These are phyloP conservation scores for Wickerhamomyces ciferrii DNA, from an alignment of 805 yeast genomes.

Conservation along the genomic window DNA sequence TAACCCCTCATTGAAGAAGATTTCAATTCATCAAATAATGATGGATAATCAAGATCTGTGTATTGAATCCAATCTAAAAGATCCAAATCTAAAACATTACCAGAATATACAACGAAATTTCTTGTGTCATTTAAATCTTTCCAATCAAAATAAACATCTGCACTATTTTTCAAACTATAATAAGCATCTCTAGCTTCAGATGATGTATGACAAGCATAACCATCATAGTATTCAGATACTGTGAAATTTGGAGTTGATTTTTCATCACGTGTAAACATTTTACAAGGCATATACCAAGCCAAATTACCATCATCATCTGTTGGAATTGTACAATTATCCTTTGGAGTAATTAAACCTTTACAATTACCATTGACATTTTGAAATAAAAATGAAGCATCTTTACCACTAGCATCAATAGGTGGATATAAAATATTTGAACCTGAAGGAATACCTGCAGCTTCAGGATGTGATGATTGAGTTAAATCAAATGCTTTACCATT, in stretches of 20 bases:
- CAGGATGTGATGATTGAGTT: constrained; percentile 71
- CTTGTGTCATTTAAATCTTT: constrained; percentile 70
- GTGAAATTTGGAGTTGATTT: constrained; percentile 62
- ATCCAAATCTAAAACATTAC: constrained; percentile 79
- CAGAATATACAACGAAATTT: constrained; percentile 83
- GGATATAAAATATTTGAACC: constrained; percentile 77
- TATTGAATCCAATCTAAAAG: constrained; percentile 70
- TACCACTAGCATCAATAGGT: constrained; percentile 84
- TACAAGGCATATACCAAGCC: constrained; percentile 98
- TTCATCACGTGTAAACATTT: constrained; percentile 63
- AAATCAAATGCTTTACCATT: constrained; percentile 80
- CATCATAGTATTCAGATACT: constrained; percentile 53
- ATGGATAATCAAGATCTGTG: constrained; percentile 69
- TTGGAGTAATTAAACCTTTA: constrained; percentile 68
- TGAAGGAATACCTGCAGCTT: constrained; percentile 68
- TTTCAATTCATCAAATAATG: constrained; percentile 58
- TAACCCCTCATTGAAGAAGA: constrained; percentile 59
- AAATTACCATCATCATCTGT: constrained; percentile 46
- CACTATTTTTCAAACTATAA: constrained; percentile 52
- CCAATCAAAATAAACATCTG: constrained; percentile 88
- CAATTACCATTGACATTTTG: constrained; percentile 94
- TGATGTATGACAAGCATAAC: constrained; percentile 91
- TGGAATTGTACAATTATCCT: constrained; percentile 68
- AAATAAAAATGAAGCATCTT: constrained; percentile 77
- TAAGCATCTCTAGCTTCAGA: constrained; percentile 61